Conservation (phyloP, 495 filamentous ascomycete genomes). For the Penicillium fimorum region DNA sequence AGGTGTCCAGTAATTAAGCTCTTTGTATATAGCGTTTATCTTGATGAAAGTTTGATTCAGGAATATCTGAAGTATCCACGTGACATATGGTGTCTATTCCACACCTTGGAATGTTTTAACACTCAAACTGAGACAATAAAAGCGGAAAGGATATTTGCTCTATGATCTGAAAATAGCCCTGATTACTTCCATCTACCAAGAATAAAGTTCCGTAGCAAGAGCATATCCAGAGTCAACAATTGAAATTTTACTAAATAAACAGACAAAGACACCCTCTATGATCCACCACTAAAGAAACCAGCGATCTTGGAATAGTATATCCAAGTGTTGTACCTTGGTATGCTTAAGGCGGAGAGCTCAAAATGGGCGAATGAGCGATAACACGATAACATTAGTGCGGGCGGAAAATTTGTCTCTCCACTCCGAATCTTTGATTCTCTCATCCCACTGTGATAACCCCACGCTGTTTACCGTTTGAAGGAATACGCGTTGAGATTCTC, state of each 20-base stretch:
- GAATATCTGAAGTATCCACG: not conserved
- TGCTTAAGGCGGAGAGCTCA: not conserved
- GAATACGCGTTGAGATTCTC: not conserved
- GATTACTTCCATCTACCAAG: too few species aligned
- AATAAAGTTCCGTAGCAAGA: too few species aligned
- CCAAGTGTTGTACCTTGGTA: not conserved
- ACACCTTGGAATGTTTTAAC: not conserved
- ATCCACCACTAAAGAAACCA: too few species aligned
- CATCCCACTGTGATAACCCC: constrained; percentile 9
- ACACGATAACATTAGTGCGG: constrained; percentile 3
- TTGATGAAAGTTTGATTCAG: not conserved
- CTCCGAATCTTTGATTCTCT: constrained; percentile 11
- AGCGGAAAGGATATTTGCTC: not conserved
- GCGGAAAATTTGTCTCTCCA: constrained; percentile 17
- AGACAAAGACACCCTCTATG: too few species aligned
- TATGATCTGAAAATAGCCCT: not conserved
- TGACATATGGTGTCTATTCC: not conserved
- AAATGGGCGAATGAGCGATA: not conserved
- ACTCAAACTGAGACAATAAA: not conserved
- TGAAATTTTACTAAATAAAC: too few species aligned
- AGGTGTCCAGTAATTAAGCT: not conserved
- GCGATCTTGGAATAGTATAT: too few species aligned
- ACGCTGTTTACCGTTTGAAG: constrained; percentile 6
- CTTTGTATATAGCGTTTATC: too few species aligned
- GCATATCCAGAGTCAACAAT: too few species aligned